Base-by-base conservation (phyloP, 2,329 filamentous ascomycete species). In the Leptographium galeiforme region DNA sequence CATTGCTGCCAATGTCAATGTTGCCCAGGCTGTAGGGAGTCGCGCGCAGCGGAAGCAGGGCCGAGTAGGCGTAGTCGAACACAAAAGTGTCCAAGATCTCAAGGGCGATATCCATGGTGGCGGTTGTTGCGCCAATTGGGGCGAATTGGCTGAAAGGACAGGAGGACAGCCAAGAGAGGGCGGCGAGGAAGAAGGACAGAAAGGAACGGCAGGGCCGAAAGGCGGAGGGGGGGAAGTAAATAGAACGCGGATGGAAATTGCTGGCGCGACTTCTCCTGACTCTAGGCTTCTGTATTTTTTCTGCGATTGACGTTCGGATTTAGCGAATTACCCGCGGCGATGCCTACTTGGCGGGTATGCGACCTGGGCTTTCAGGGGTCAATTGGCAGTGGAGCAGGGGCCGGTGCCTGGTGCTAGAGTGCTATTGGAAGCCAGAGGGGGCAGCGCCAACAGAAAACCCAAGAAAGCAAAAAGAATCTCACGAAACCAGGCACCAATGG, bases 101-200 rank as follows among this genome's bases (percentile, higher is more conserved):
- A 60, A 96, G 84, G 47, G 93, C 81, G 70, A 96, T 81, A 75
- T 97, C 91, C 91, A 97, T 96, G 54, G 50, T 41, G 52, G 54
- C 34, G 18, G 33, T 10, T 25, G 43, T 45, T 13, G 19, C 25
- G 41, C 41, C 41, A 44, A 44, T 44, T 32, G 43, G 34, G 34
- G 39, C 40, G 25, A 38, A 36, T 25, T 16, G 30, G 32, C 33
- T 33, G 2, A 10, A 38, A 47, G 46, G 36, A 43, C 16, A 33
- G 45, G 48, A 19, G 32, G 38, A 47, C n/a, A 47, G 16, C 43
- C 25, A 14, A 11, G 36, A 44, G 18, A 49, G 25, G 25, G 33
- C 25, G 16, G 32, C n/a, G 33, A 19, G 32, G 46, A 16, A 36
- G 36, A 14, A 44, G 33, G n/a, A 16, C 16, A 32, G 43, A 14